Evolutionary conservation across 2,329 filamentous ascomycete genomes (phyloP), one percentile per base, ranked within the genome.

Genomic region (Akanthomyces muscarius): DNA sequence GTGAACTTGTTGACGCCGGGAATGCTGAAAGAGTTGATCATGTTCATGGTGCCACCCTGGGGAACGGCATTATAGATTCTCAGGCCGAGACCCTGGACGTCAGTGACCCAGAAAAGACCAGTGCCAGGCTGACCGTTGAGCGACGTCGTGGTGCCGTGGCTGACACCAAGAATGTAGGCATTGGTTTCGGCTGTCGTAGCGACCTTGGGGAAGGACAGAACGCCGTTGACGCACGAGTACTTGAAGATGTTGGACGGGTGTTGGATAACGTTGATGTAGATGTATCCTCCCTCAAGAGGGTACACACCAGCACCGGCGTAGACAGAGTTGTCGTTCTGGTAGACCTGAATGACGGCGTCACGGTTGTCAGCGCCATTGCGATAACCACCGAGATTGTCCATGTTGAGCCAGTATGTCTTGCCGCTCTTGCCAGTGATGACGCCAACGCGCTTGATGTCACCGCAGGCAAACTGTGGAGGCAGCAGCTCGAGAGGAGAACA

Each of bases 241-340:
- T 85, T 83, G 76, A 85, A 86, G 21, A 84, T 81, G 56, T 82
- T 78, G 0, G 82, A 82, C 16, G 80, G 77, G 66, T 81, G 82
- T 66, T 81, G 77, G 60, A 86, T 84, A 5, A 85, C 71, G 14
- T 79, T 79, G 68, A 80, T 78, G 69, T 81, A 81, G 45, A 81
- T 74, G 65, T 80, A 82, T 0, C 80, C 80, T 1, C 80, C 80
- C 30, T 82, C 79, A 0, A 81, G 68, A 0, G 80, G 80, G 65
- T 81, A 81, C 0, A 80, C 79, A 13, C 79, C 80, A 5, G 76
- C 75, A 0, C 79, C 80, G 0, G 77, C 76, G 45, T 80, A 81
- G 0, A 81, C 78, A 0, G 79, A 78, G 64, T 79, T 80, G 18
- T 74, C 71, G 44, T 78, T 74, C 53, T 76, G 74, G 64, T 78